A percentile compares a stretch with the other conserved stretches of the same genome.
These are phyloP conservation scores for Rosa hybrid DNA, from an alignment of 331 rosid species.

Conservation along the genomic window DNA sequence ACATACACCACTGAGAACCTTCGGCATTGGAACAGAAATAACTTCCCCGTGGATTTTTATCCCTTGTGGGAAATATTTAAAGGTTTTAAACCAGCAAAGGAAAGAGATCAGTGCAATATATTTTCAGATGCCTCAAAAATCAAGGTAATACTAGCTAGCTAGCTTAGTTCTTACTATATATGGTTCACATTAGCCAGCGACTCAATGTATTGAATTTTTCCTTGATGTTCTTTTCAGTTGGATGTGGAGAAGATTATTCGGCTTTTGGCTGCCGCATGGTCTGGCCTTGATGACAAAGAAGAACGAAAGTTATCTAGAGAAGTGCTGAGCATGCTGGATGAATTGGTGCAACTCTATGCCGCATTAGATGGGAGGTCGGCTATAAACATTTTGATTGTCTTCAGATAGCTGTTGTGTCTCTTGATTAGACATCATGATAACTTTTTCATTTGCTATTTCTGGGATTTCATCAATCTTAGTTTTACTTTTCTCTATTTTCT, in stretches of 20 bases:
- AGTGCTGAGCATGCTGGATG: conserved; percentile 32
- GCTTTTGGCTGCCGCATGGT: conserved; percentile 11
- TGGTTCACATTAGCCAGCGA: background rate
- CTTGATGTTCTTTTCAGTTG: conserved; percentile 12
- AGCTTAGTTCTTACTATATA: background rate
- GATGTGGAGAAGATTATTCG: conserved; percentile 14
- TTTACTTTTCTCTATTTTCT: background rate
- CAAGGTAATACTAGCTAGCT: conserved; percentile 16
- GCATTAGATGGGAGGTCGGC: conserved; percentile 30
- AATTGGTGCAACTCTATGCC: conserved; percentile 28
- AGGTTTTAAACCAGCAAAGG: background rate
- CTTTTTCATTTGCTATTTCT: background rate
- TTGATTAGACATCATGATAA: background rate
- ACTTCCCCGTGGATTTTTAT: background rate
- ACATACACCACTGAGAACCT: background rate
- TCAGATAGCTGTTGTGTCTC: background rate
- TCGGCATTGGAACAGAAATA: background rate
- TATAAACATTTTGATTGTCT: background rate
- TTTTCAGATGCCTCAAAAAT: background rate
- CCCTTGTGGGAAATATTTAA: conserved; percentile 19
- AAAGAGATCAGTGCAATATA: background rate
- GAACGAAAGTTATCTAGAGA: conserved; percentile 7
- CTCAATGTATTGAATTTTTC: background rate
- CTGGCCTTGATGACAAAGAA: background rate
- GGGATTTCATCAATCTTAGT: background rate